These are phyloP conservation scores for Lipomyces oligophaga DNA, from an alignment of 805 yeast species.

Conservation along the genomic window DNA sequence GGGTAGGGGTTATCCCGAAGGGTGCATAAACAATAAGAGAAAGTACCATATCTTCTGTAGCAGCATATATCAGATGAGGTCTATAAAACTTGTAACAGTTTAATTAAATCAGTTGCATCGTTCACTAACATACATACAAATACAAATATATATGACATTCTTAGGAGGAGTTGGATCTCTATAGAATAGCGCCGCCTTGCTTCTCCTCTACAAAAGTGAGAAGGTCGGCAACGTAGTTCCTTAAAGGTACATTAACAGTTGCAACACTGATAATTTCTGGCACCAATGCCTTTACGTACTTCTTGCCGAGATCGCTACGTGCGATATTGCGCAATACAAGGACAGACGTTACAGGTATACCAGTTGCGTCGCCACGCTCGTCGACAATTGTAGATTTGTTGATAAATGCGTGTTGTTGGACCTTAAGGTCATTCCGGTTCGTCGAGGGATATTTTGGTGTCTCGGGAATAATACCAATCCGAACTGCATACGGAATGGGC, in stretches of 20 bases:
- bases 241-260: slow-evolving; percentile 28
- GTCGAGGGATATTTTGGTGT: background rate
- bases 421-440: background rate
- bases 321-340: slow-evolving; percentile 40
- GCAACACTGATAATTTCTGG: slow-evolving; percentile 26
- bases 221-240: slow-evolving; percentile 27
- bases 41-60: background rate
- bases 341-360: slow-evolving; percentile 35
- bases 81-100: too few relatives aligned
- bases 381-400: slow-evolving; percentile 28
- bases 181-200: slow-evolving; percentile 11
- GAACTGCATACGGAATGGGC: slow-evolving; percentile 11
- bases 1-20: background rate
- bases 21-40: background rate
- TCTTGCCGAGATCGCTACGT: slow-evolving; percentile 31
- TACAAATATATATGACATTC: background rate
- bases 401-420: slow-evolving; percentile 8
- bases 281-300: slow-evolving; percentile 26
- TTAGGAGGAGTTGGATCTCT: background rate
- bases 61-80: too few relatives aligned
- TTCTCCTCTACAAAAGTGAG: slow-evolving; percentile 22
- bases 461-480: background rate
- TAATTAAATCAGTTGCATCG: too few relatives aligned
- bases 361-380: slow-evolving; percentile 33
- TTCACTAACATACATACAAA: too few relatives aligned